Evolutionary conservation across 2,329 filamentous ascomycete species (phyloP), one percentile per base, ranked within the genome.

Genomic region (Neonectria coccinea): DNA sequence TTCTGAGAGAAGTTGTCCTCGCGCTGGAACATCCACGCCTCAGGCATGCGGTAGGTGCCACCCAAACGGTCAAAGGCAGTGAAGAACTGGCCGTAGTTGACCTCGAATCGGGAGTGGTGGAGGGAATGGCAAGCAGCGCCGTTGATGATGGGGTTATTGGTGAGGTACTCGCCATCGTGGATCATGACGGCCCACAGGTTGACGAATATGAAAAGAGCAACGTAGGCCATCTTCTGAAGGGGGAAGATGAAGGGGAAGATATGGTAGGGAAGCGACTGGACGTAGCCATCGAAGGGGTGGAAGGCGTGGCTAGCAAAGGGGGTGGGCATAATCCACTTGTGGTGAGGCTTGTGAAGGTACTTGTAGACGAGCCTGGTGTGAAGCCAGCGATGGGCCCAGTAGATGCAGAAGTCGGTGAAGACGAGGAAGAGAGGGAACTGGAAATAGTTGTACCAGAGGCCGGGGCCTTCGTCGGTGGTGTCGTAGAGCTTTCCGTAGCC

Each of bases 281-380:
- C 86, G 81, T 91, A 97, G 75, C 95, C 95, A 76, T 98, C 95
- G 56, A 97, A 79, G 1, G 95, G 94, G 83, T 98, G 94, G 87
- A 98, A 98, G 62, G 95, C 95, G 77, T 97, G 92, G 72, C 91
- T 94, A 45, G 95, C 94, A 78, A 89, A 97, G 0, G 95, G 95
- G 3, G 93, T 97, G 3, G 95, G 95, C 93, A 97, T 97, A 81
- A 98, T 97, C 95, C 95, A 98, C 84, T 97, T 97, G 89, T 98
- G 95, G 82, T 98, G 95, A 70, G 94, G 91, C 88, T 98, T 98
- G 88, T 98, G 95, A 54, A 97, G 86, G 70, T 85, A 84, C 84
- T 94, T 97, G 88, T 98, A 98, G 56, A 81, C 72, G 57, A 82
- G 76, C 16, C 92, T 92, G 80, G 94, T 90, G 81, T 97, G 94